Conservation (phyloP, 1,139 yeast species). For the Groenewaldozyma auringiensis region DNA sequence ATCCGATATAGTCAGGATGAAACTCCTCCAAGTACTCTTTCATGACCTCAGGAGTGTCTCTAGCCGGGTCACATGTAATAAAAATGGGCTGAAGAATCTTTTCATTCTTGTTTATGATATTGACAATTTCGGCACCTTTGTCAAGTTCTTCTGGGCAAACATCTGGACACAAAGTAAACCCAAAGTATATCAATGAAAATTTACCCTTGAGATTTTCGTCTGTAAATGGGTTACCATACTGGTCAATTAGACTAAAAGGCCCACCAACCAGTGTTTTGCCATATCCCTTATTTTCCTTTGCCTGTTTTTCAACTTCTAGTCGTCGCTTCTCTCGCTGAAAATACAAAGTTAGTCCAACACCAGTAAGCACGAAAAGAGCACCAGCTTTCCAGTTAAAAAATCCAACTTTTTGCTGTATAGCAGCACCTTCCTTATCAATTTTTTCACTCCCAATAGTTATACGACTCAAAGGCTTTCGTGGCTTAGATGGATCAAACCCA, state of each 20-base stretch:
- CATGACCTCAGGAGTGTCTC: slow-evolving; percentile 80
- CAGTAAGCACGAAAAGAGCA: slow-evolving; percentile 53
- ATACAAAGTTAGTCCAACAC: slow-evolving; percentile 61
- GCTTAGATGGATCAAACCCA: slow-evolving; percentile 26
- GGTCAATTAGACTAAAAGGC: slow-evolving; percentile 64
- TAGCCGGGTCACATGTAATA: slow-evolving; percentile 92
- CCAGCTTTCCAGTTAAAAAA: slow-evolving; percentile 89
- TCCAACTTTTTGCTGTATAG: slow-evolving; percentile 41
- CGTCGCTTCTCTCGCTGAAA: slow-evolving; percentile 69
- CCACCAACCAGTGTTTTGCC: slow-evolving; percentile 96
- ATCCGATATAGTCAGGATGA: slow-evolving; percentile 80
- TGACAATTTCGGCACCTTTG: slow-evolving; percentile 73
- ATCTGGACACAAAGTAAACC: slow-evolving; percentile 96
- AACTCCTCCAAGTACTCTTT: slow-evolving; percentile 76
- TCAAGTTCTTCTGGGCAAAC: slow-evolving; percentile 97
- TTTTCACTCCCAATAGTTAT: slow-evolving; percentile 44
- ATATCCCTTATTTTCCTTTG: slow-evolving; percentile 75
- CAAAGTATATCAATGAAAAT: slow-evolving; percentile 80
- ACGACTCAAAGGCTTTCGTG: slow-evolving; percentile 43
- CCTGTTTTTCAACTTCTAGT: slow-evolving; percentile 61
- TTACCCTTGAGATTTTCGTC: slow-evolving; percentile 66
- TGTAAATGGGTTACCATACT: slow-evolving; percentile 64
- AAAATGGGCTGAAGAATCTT: slow-evolving; percentile 64
- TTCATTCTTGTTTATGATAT: slow-evolving; percentile 46
- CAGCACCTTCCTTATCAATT: slow-evolving; percentile 20